Conservation (phyloP, 257 asterid genomes). For the Solanum sejunctum region DNA sequence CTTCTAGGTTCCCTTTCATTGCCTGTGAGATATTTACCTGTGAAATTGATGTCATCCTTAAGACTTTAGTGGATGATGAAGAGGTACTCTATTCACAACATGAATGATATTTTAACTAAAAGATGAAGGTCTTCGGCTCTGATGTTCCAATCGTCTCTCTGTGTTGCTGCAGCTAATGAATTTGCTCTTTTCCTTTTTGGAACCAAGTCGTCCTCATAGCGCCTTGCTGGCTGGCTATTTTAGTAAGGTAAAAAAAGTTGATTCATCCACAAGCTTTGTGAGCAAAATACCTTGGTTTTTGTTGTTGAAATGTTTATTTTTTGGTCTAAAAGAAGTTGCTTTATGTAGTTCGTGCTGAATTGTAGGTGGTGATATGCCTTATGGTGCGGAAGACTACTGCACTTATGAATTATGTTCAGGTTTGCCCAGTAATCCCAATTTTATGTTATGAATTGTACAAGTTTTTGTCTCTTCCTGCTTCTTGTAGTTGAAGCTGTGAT, state of each 20-base stretch:
- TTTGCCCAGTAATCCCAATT: constrained; percentile 2
- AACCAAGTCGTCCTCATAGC: constrained; percentile 76
- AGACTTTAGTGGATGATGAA: constrained; percentile 89
- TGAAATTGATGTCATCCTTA: constrained; percentile 93
- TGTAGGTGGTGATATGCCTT: constrained; percentile 88
- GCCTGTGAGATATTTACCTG: constrained; percentile 96
- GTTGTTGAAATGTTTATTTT: neutral
- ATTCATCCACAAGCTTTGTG: constrained; percentile 1
- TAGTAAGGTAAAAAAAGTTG: constrained; percentile 58
- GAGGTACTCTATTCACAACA: constrained; percentile 42
- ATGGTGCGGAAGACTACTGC: constrained; percentile 80
- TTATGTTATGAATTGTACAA: neutral
- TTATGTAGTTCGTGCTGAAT: constrained; percentile 15
- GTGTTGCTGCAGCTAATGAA: constrained; percentile 71
- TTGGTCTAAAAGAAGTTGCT: constrained; percentile 5
- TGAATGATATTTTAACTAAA: neutral
- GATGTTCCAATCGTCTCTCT: constrained; percentile 2
- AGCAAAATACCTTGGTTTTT: neutral
- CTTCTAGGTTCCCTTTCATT: constrained; percentile 83
- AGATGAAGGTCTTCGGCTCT: constrained; percentile 2
- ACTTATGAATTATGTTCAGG: constrained; percentile 91
- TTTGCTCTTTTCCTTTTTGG: constrained; percentile 89
- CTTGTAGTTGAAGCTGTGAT: neutral
- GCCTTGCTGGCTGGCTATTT: constrained; percentile 93
- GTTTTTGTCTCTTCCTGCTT: neutral